Base-by-base conservation (phyloP, 345 rosid species). In the Rhodomyrtus tomentosa region DNA sequence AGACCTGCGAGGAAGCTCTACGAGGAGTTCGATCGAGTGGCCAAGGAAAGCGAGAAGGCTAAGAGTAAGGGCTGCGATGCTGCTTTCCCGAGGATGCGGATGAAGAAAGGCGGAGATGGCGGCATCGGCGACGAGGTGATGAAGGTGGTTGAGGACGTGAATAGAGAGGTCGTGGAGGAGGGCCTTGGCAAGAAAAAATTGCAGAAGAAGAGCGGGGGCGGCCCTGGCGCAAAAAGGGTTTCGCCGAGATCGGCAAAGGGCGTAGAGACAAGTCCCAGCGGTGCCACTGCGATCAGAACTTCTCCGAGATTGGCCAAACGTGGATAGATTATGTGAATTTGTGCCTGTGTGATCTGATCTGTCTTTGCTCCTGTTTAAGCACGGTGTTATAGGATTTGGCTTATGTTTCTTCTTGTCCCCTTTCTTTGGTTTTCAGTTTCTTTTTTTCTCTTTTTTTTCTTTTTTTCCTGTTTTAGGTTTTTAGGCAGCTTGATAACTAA, bases 11-110 rank as follows among this genome's bases (percentile, higher is more conserved):
- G 98, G 86, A 96, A 92, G 55, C 86, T 96, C 50, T 90, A 87
- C 13, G 95, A 89, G 55, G 99, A 97, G 36, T 97, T 97, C 76
- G 97, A 97, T 22, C 84, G 86, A 53, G 99, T 92, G 36, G 98
- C 94, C 0, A 84, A 32, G 56, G 89, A 88, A 15, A 25, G 55
- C 74, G 85, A 73, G 45, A 52, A 45, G 25, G 45, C 84, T 36
- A 68, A 68, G 45, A 21, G 45, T 36, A 68, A 68, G 79, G 79
- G 79, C 1, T 36, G 45, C 5, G 45, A 18, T 9, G 79, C 79
- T 10, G 45, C 79, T 36, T 36, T 11, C 1, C 76, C 76, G 13
- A 36, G 45, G 79, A 18, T 12, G 25, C 79, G 79, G 45, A 45
- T 2, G 1, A 68, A 68, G 25, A 86, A 45, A 32, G 62, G 82